A percentile compares a stretch with the other conserved stretches of the same genome.
phyloP scores from a whole-genome alignment of 2,329 filamentous ascomycete genomes.

The Apiospora saccharicola region DNA sequence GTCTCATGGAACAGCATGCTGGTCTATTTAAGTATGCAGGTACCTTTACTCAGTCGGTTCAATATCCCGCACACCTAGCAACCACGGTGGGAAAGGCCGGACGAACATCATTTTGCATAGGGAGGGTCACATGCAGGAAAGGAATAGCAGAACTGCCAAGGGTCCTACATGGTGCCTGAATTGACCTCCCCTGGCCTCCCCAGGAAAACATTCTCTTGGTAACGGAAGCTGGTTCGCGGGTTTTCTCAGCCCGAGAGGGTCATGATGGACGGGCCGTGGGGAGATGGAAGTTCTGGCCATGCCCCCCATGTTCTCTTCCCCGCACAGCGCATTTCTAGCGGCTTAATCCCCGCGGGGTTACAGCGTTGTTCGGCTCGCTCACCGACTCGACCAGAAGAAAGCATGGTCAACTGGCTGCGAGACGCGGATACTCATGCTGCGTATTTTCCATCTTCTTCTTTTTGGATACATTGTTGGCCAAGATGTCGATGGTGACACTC shows the following conservation, averaged over 20 bases:
- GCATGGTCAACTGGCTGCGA: too few species aligned
- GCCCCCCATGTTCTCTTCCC: background rate
- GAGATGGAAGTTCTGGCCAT: background rate
- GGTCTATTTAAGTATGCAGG: background rate
- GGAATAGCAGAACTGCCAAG: background rate
- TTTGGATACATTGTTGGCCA: too few species aligned
- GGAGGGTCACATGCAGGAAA: background rate
- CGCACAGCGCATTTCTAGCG: background rate
- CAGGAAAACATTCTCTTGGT: background rate
- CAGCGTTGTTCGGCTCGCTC: background rate
- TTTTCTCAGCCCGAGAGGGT: background rate
- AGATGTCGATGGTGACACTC: background rate
- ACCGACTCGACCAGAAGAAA: background rate
- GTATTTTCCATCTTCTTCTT: background rate
- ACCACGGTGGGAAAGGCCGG: background rate
- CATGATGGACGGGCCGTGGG: background rate
- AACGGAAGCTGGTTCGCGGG: constrained; percentile 15
- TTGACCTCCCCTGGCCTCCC: background rate
- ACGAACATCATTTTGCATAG: background rate
- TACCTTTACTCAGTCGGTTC: background rate
- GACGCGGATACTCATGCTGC: background rate
- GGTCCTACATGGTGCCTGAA: constrained; percentile 3
- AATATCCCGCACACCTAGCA: background rate
- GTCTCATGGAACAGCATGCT: background rate
- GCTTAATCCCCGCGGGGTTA: background rate